These are phyloP conservation scores for Glomus cerebriforme DNA, from an alignment of 192 early-diverging fungal species.

Conservation along the genomic window DNA sequence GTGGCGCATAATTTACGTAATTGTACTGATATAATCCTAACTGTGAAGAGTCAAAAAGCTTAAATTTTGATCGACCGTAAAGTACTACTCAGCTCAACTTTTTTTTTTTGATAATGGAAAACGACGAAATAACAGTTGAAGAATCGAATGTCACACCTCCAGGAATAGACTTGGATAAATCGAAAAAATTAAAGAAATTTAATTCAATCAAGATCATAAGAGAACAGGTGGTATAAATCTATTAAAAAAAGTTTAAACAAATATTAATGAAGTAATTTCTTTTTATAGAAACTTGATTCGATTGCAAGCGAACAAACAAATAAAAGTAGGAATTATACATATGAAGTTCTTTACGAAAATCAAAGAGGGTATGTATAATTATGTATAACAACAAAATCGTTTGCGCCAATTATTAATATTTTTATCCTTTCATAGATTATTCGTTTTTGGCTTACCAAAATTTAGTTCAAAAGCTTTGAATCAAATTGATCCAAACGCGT, in stretches of 20 bases:
- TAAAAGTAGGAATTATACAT: constrained; percentile 28
- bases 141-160: not conserved
- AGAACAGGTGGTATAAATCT: not conserved
- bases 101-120: not conserved
- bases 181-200: not conserved
- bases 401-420: not conserved
- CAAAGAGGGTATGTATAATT: constrained; percentile 44
- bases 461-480: constrained; percentile 58
- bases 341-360: constrained; percentile 46
- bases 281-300: not conserved
- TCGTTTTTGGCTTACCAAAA: constrained; percentile 43
- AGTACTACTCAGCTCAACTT: too few species aligned
- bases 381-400: not conserved
- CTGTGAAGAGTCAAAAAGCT: too few species aligned
- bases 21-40: too few species aligned
- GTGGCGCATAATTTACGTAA: too few species aligned
- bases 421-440: not conserved
- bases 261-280: not conserved
- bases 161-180: too few species aligned
- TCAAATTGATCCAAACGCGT: constrained; percentile 56
- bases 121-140: not conserved
- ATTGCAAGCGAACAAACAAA: not conserved
- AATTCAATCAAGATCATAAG: not conserved
- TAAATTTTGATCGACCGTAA: too few species aligned
- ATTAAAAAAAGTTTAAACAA: not conserved